Evolutionary conservation across 2,329 filamentous ascomycete genomes (phyloP), one percentile per base, ranked within the genome.

Genomic region (Hyphodiscus sp.): DNA sequence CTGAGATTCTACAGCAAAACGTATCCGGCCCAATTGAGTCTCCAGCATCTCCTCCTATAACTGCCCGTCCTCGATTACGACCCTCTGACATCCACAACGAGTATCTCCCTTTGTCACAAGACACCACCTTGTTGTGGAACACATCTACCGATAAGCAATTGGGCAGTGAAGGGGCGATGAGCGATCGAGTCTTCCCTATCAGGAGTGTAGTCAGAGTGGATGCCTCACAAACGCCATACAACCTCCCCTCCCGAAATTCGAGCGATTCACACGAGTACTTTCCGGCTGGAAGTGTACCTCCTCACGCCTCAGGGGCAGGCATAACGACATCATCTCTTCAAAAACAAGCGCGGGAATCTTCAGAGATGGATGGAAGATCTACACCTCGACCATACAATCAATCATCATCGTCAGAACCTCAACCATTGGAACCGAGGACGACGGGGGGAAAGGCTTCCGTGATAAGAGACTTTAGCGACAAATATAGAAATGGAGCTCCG

Each of bases 141-240:
- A 45, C 54, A 0, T 56, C 50, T 44, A 59, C 56, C 15, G 61
- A 56, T 23, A 51, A 58, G 16, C 58, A 59, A 42, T 45, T 59
- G 45, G 58, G 52, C 16, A 63, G 56, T 30, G 58, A 58, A 29
- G 50, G 47, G n/a, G 42, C 53, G 18, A 16, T 18, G 5, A 52
- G 38, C 18, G 64, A 65, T 50, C 57, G 64, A 15, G 61, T 66
- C 1, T 66, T 63, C 45, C 64, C 64, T 9, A 65, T 66, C 20
- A 53, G 61, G 29, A 66, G 63, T 51, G 63, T 64, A 23, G 60
- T 65, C 23, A 61, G 61, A 45, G 63, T 65, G 29, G 63, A 63
- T 52, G 45, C 60, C 44, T 48, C 61, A 2, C 61, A 63, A 30
- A 65, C 63, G 13, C 59, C 64, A 47, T 51, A 49, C 29, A 52